Evolutionary conservation across 805 yeast species (phyloP), one percentile per base, ranked within the genome.

Genomic region (Candida sithepensis): DNA sequence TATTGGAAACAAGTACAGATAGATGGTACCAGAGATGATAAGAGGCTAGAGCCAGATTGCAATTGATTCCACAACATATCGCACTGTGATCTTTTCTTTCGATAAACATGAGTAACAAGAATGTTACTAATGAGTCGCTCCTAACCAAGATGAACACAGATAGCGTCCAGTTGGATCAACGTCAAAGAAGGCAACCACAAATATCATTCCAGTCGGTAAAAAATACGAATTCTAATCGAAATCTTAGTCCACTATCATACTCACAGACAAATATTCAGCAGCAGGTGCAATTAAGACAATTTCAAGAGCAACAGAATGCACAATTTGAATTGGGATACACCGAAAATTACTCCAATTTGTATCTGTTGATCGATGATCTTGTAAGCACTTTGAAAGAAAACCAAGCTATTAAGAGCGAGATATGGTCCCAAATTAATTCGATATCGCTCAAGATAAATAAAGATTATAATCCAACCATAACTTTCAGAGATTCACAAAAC

Each of bases 391-490:
- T 63, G 21, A 10, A 22, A 4, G 56, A 58, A 22, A 65, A 61
- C 40, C 46, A 46, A 26, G 23, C 38, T 22, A 42, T 64, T 16
- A 65, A 63, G 36, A 42, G 47, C 6, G 56, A 54, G 9, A 59
- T 65, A 4, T 65, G 69, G 69, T 22, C 43, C 2, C 55, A 58
- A 20, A 34, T 60, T 2, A 58, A 53, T n/a, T 32, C 36, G 9
- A 28, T 61, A 3, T 59, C 64, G 2, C 12, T 39, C 26, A 38
- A 42, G 1, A 21, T 53, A 18, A 40, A 39, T 20, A 37, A 42
- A 5, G n/a, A 40, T 10, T 50, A 52, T 40, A 48, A 49, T 13
- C 46, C 38, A 9, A 10, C 6, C 20, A 14, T 40, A 2, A 16
- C 7, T 9, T 3, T 14, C 22, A n/a, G 3, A 19, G 38, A n/a